Evolutionary conservation across 768 basidiomycete genomes (phyloP).

Genomic region (Macrolepiota albuminosa): DNA sequence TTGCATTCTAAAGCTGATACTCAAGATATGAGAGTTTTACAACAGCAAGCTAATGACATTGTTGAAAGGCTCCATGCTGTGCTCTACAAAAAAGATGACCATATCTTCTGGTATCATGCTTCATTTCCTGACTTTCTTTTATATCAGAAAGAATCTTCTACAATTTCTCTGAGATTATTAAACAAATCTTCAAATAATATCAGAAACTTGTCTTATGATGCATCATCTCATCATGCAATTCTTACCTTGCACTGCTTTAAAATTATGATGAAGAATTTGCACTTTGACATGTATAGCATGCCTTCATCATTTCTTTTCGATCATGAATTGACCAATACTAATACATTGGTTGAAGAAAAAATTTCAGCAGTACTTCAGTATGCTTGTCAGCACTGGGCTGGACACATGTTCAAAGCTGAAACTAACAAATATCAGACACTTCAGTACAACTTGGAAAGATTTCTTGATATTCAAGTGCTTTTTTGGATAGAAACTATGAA

Average conservation of each 20-base stretch:
- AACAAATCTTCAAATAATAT: background rate
- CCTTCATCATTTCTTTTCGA: background rate
- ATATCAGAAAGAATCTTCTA: background rate
- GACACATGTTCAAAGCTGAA: too few relatives aligned
- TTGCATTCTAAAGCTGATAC: background rate
- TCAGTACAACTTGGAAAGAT: too few relatives aligned
- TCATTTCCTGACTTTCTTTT: slow-evolving; percentile 20
- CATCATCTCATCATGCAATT: background rate
- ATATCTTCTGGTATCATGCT: slow-evolving; percentile 18
- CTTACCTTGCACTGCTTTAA: background rate
- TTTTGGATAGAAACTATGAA: too few relatives aligned
- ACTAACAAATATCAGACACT: too few relatives aligned
- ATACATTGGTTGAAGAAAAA: too few relatives aligned
- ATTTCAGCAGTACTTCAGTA: too few relatives aligned
- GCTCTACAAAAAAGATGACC: slow-evolving; percentile 14
- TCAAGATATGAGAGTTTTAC: background rate
- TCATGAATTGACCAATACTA: background rate
- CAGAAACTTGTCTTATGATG: background rate
- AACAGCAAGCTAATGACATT: slow-evolving; percentile 6
- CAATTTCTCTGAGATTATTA: background rate
- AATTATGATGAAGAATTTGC: background rate
- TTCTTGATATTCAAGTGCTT: too few relatives aligned
- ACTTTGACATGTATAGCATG: background rate
- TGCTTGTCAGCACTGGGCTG: too few relatives aligned
- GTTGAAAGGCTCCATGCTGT: slow-evolving; percentile 15